Base-by-base conservation (phyloP, 371 early-diverging fungal genomes). In the Mucor mucedo region DNA sequence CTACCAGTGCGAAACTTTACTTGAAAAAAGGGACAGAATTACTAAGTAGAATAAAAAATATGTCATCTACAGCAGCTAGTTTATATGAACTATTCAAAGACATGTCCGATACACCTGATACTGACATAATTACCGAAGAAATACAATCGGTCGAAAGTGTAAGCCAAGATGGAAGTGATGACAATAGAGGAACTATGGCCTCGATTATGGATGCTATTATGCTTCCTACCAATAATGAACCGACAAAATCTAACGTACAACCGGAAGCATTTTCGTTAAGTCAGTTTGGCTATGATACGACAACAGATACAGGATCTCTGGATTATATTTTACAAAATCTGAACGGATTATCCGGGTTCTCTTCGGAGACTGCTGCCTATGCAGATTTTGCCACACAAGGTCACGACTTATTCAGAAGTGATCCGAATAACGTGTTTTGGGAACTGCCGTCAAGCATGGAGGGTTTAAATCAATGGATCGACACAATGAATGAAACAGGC, bases 381-480 rank as follows among this genome's bases (percentile, higher is more conserved):
- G 55, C 4, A 14, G 21, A 21, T 21, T 21, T 21, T 21, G 21
- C 21, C 21, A n/a, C 30, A 45, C 7, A 6, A 28, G 14, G 11
- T 4, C 42, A 42, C 5, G 13, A 58, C 39, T 16, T 74, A 30
- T 79, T 79, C 48, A 58, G 68, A 32, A 72, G 72, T 28, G 66
- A 70, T 4, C 79, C 79, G 21, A 70, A 70, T 44, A 79, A 76
- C 64, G 73, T 75, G 2, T 79, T 76, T 63, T 76, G 72, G 70
- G 66, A 67, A 21, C 57, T 74, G 2, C 79, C 79, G 1, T 55
- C 68, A 21, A 69, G 68, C 5, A 67, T 74, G 71, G 63, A 70
- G 13, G 69, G 70, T 41, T 72, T 74, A 62, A 58, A 59, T n/a
- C 53, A 71, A 53, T 75, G 78, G 78, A 32, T 62, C 0, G 42